phyloP scores from a whole-genome alignment of 2,329 filamentous ascomycete genomes.

The Aureobasidium vineae region DNA sequence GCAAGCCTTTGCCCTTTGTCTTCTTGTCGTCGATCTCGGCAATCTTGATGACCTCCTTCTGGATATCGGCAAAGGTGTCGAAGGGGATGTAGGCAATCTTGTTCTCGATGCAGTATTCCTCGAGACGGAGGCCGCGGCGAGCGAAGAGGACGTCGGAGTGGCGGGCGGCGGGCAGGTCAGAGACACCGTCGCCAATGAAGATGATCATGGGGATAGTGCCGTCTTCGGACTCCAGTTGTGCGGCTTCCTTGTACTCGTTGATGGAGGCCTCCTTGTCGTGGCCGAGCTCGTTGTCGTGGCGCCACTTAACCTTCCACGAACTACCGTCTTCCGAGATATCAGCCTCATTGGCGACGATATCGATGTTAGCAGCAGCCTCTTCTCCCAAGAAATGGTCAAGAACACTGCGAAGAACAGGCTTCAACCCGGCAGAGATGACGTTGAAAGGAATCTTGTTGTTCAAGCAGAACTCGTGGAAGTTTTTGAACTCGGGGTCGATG shows the following conservation, averaged over 20 bases:
- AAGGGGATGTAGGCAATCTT: constrained; percentile 60
- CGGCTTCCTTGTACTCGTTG: constrained; percentile 57
- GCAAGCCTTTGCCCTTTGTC: constrained; percentile 60
- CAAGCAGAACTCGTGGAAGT: constrained; percentile 64
- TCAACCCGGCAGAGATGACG: constrained; percentile 66
- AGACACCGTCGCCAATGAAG: constrained; percentile 69
- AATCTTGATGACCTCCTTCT: constrained; percentile 59
- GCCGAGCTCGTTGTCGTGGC: constrained; percentile 62
- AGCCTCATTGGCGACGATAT: constrained; percentile 68
- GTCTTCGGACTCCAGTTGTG: constrained; percentile 56
- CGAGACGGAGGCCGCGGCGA: constrained; percentile 61
- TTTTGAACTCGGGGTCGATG: constrained; percentile 62
- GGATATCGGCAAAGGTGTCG: constrained; percentile 66
- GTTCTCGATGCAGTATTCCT: constrained; percentile 65
- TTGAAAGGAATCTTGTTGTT: constrained; percentile 65
- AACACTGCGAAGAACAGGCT: constrained; percentile 61
- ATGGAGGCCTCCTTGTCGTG: constrained; percentile 67
- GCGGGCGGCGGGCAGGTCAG: constrained; percentile 63
- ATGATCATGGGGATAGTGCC: constrained; percentile 64
- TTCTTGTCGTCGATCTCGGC: constrained; percentile 59
- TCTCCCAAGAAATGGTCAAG: constrained; percentile 65
- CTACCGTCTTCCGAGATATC: constrained; percentile 58
- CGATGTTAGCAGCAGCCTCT: constrained; percentile 57
- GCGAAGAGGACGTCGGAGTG: constrained; percentile 68
- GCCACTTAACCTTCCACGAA: constrained; percentile 65